These are phyloP conservation scores for Macrolepiota albuminosa DNA, from an alignment of 768 basidiomycete species.

Conservation along the genomic window DNA sequence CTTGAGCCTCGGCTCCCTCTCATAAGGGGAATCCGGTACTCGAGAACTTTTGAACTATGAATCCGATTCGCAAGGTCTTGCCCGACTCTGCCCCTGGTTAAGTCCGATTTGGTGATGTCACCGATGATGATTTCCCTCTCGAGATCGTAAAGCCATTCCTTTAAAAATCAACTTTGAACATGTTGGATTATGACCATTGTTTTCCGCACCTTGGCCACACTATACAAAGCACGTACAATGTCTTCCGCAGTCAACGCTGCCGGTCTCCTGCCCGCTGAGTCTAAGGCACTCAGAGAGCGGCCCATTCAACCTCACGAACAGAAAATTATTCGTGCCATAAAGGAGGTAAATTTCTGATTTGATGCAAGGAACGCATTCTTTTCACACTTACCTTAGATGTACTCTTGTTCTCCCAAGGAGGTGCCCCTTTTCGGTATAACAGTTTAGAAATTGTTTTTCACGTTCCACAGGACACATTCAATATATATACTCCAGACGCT, in stretches of 20 bases:
- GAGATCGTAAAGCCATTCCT: neutral
- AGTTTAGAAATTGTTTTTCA: neutral
- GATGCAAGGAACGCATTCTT: neutral
- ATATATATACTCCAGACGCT: neutral
- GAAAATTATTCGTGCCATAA: neutral
- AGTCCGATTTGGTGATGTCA: conserved; percentile 7
- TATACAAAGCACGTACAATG: neutral
- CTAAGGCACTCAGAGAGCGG: neutral
- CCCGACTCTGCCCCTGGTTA: too few relatives aligned
- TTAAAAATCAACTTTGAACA: neutral
- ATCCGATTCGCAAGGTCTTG: too few relatives aligned
- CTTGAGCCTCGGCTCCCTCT: too few relatives aligned
- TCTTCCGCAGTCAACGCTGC: neutral
- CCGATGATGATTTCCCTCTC: neutral
- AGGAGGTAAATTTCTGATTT: neutral
- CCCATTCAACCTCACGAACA: neutral
- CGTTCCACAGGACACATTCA: neutral
- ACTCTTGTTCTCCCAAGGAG: neutral
- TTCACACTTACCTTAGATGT: neutral
- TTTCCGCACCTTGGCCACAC: neutral
- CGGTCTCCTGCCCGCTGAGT: neutral
- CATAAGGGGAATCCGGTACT: too few relatives aligned
- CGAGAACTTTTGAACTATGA: too few relatives aligned
- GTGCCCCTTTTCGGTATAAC: neutral
- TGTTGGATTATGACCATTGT: neutral